Conservation (phyloP, 441 rosid genomes). For the Gossypium aridum region DNA sequence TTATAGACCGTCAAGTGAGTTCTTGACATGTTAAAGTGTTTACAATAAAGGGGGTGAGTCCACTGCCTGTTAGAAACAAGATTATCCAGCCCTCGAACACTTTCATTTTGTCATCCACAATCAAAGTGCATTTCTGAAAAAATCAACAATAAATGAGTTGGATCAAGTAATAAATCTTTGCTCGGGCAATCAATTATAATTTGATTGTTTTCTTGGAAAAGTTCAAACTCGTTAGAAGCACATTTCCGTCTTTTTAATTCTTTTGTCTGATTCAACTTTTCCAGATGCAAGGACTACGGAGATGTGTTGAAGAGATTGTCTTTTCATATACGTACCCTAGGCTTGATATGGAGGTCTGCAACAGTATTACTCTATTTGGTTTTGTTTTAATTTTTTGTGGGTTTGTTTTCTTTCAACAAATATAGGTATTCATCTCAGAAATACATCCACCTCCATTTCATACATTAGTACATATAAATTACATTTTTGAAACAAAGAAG, state of each 20-base stretch:
- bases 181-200: background rate
- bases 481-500: background rate
- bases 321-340: conserved; percentile 85
- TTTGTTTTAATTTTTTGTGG: background rate
- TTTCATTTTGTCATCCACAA: background rate
- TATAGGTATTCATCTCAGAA: background rate
- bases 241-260: background rate
- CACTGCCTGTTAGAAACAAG: background rate
- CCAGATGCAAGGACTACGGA: conserved; percentile 61
- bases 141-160: background rate
- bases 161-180: background rate
- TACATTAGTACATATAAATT: background rate
- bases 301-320: conserved; percentile 84
- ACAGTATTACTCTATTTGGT: background rate
- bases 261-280: conserved; percentile 11
- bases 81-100: background rate
- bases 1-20: background rate
- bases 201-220: background rate
- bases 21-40: background rate
- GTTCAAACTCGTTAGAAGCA: background rate
- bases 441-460: background rate
- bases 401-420: background rate
- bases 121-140: background rate
- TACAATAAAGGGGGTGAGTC: background rate
- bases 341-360: conserved; percentile 49